A percentile compares a stretch with the other conserved stretches of the same genome.
These are phyloP conservation scores for Fusarium metavorans DNA, from an alignment of 2,329 filamentous ascomycete species.

Conservation along the genomic window DNA sequence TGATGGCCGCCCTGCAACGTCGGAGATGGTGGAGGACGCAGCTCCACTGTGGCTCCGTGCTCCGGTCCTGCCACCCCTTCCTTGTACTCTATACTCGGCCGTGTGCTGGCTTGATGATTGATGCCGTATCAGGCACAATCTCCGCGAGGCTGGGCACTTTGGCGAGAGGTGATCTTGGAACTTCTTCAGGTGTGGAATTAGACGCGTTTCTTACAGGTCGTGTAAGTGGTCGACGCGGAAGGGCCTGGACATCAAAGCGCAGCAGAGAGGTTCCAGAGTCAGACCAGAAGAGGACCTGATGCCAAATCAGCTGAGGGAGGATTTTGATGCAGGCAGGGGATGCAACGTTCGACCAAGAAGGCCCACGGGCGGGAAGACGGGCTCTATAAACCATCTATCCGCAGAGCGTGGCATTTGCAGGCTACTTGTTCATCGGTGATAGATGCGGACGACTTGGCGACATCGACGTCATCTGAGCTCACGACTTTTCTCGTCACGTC, in stretches of 20 bases:
- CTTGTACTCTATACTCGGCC: conserved; percentile 22
- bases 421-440: neutral
- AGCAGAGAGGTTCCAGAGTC: neutral
- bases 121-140: conserved; percentile 37
- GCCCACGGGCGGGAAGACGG: neutral
- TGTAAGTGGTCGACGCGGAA: neutral
- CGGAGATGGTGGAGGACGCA: conserved; percentile 42
- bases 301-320: conserved; percentile 2
- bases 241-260: conserved; percentile 7
- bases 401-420: neutral
- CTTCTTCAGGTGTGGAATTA: conserved; percentile 1
- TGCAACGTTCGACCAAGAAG: neutral
- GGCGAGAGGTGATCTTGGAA: conserved; percentile 6
- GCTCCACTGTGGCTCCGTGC: conserved; percentile 37
- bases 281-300: neutral
- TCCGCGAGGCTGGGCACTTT: conserved; percentile 18
- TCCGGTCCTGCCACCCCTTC: conserved; percentile 18
- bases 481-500: conserved; percentile 7
- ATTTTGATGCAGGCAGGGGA: neutral
- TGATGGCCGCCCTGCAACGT: conserved; percentile 31
- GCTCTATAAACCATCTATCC: conserved; percentile 1
- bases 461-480: conserved; percentile 7
- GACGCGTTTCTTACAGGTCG: conserved; percentile 4
- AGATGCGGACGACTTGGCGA: conserved; percentile 6
- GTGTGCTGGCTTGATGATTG: conserved; percentile 36